Conservation (phyloP, 1,139 yeast genomes). For the Yarrowia galli region DNA sequence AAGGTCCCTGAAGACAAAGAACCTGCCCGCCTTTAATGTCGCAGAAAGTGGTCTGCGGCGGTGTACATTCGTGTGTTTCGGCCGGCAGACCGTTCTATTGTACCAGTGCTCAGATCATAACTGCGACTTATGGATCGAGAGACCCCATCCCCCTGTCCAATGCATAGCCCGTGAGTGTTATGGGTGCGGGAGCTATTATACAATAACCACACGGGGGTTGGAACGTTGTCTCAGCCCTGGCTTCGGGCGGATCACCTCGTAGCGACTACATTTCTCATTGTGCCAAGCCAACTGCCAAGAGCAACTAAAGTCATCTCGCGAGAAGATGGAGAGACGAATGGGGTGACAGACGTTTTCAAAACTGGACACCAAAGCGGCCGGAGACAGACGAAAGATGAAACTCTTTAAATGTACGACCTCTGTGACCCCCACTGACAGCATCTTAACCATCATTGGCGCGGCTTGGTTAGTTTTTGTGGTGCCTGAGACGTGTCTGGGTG, state of each 20-base stretch:
- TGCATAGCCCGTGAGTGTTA: background rate
- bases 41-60: background rate
- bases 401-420: background rate
- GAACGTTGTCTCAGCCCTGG: background rate
- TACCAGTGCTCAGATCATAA: background rate
- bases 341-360: background rate
- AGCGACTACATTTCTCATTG: no score
- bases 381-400: background rate
- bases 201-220: background rate
- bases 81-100: constrained; percentile 1
- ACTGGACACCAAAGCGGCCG: background rate
- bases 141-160: background rate
- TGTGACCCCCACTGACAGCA: no score
- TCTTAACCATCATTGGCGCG: background rate
- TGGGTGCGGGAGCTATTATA: background rate
- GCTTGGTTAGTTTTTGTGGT: background rate
- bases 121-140: background rate
- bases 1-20: background rate
- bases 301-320: background rate
- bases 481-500: constrained; percentile 1
- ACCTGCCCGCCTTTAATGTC: background rate
- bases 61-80: constrained; percentile 5
- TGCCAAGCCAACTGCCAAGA: constrained; percentile 5
- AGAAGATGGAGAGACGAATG: background rate
- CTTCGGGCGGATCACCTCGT: no score